phyloP scores from a whole-genome alignment of 78 protist species.

The Dictyostelium firmibasis region DNA sequence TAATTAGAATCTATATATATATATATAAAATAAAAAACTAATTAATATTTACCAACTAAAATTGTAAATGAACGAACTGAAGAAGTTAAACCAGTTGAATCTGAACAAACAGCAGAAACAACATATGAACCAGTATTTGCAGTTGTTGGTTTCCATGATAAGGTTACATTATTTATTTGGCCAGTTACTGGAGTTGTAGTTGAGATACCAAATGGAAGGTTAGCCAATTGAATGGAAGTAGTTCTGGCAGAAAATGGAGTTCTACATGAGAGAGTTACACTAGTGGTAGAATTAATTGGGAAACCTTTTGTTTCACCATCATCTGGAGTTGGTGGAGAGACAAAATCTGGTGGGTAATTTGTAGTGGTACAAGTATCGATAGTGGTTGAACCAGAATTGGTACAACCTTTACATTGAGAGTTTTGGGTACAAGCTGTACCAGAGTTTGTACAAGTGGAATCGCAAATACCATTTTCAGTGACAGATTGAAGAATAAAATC shows the following conservation, averaged over 20 bases:
- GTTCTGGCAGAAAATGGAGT: not conserved
- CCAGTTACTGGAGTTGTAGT: not conserved
- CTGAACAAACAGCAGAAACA: not conserved
- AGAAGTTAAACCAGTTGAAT: not conserved
- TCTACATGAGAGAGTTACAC: not conserved
- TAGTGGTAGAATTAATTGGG: not conserved
- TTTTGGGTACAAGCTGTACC: not conserved
- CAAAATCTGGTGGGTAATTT: slow-evolving; percentile 22
- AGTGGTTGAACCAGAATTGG: not conserved
- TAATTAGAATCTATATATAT: too few relatives aligned
- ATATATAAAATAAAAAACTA: too few relatives aligned
- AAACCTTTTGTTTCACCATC: not conserved
- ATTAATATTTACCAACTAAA: not conserved
- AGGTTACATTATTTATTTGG: not conserved
- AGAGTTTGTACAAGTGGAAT: not conserved
- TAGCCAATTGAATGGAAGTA: not conserved
- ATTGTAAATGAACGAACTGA: slow-evolving; percentile 6
- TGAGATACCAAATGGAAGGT: not conserved
- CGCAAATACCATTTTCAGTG: not conserved
- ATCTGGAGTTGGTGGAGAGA: slow-evolving; percentile 10
- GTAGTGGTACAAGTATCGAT: not conserved
- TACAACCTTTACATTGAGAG: not conserved
- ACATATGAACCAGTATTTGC: slow-evolving; percentile 4
- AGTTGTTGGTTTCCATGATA: slow-evolving; percentile 4
- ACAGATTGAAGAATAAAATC: not conserved